Conservation (phyloP, 2,329 filamentous ascomycete genomes). For the Aaosphaeria pasadenensis region DNA sequence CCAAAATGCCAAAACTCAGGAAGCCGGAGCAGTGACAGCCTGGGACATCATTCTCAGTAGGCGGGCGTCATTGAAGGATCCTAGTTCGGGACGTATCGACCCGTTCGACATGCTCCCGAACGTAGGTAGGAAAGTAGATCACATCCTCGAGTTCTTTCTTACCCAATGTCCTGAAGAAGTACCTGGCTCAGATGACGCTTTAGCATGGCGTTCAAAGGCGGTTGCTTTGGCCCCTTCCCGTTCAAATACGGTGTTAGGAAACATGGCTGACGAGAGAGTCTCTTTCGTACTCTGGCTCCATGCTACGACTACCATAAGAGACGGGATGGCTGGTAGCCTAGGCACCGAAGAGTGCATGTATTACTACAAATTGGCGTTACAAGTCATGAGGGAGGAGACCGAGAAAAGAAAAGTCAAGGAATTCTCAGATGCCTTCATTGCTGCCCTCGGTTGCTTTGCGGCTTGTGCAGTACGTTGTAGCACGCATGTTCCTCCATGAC, state of each 20-base stretch:
- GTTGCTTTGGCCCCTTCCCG: background rate
- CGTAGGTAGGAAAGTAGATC: conserved; percentile 18
- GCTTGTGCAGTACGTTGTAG: conserved; percentile 16
- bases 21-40: background rate
- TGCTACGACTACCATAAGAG: conserved; percentile 15
- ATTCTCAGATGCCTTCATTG: conserved; percentile 13
- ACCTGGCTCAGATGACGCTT: background rate
- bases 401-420: background rate
- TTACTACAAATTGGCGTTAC: conserved; percentile 14
- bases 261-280: conserved; percentile 14
- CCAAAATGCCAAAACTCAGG: background rate
- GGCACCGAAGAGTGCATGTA: conserved; percentile 12
- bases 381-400: conserved; percentile 11
- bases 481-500: background rate
- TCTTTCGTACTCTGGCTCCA: conserved; percentile 19
- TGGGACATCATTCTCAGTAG: background rate
- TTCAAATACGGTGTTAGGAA: conserved; percentile 15
- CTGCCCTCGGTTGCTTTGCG: conserved; percentile 14
- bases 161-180: no score
- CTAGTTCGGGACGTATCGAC: conserved; percentile 9
- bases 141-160: conserved; percentile 20
- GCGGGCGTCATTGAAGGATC: background rate
- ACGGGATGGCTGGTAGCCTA: conserved; percentile 8
- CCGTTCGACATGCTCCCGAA: conserved; percentile 17
- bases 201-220: background rate